Percentiles rank a stretch among this genome's conserved stretches.
Evolutionary conservation across 192 early-diverging fungal genomes (phyloP).

Genomic region (Physocladia obscura): DNA sequence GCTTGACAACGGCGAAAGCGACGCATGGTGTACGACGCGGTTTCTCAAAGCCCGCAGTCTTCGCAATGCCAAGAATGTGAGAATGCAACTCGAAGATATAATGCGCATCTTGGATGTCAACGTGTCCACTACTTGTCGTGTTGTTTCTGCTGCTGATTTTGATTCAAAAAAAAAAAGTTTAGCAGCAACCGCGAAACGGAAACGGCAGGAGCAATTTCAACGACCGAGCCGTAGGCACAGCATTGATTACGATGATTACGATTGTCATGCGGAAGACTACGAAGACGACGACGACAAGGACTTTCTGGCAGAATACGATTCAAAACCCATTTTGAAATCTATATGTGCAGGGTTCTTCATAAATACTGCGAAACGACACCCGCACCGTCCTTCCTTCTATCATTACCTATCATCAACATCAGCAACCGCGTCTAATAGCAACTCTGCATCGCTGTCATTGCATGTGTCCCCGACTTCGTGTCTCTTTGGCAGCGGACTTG

Average conservation of each 20-base stretch:
- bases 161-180: not conserved
- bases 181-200: conserved; percentile 10
- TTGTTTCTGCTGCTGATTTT: not conserved
- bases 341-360: conserved; percentile 53
- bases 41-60: conserved; percentile 53
- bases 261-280: not conserved
- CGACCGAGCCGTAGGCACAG: conserved; percentile 14
- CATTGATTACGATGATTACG: not conserved
- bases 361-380: conserved; percentile 55
- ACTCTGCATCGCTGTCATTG: conserved; percentile 36
- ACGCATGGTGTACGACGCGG: conserved; percentile 42
- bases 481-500: conserved; percentile 18
- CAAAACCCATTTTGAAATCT: conserved; percentile 42
- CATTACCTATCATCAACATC: conserved; percentile 36
- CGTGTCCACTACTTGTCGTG: not conserved
- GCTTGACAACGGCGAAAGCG: conserved; percentile 19
- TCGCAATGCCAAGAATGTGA: conserved; percentile 44
- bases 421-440: not conserved
- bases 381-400: conserved; percentile 40
- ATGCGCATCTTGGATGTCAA: conserved; percentile 38
- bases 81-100: conserved; percentile 43
- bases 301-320: conserved; percentile 33
- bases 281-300: conserved; percentile 2
- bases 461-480: conserved; percentile 37
- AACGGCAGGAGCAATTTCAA: no score